A percentile compares a stretch with the other conserved stretches of the same genome.
phyloP scores from a whole-genome alignment of 495 filamentous ascomycete species.

The Xylaria acuta region DNA sequence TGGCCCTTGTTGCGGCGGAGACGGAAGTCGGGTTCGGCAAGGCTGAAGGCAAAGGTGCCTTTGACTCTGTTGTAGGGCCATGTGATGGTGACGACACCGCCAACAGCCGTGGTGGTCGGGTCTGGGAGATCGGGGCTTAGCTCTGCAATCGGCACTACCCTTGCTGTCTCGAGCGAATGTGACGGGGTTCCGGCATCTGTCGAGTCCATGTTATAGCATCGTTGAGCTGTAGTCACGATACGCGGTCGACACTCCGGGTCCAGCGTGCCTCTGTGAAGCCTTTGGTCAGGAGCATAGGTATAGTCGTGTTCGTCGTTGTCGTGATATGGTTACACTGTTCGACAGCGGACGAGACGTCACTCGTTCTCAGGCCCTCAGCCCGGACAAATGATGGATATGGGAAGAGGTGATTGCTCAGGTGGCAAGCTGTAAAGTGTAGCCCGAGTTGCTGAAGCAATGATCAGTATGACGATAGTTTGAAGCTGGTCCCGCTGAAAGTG shows the following conservation, averaged over 20 bases:
- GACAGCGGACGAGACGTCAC: background rate
- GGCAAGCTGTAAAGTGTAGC: background rate
- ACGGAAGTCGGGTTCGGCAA: constrained; percentile 87
- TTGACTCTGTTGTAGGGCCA: constrained; percentile 90
- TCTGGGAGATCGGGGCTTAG: constrained; percentile 63
- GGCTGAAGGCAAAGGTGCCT: constrained; percentile 71
- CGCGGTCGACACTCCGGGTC: constrained; percentile 9
- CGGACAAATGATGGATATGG: background rate
- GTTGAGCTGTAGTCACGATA: constrained; percentile 30
- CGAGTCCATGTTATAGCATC: constrained; percentile 38
- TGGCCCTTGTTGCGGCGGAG: constrained; percentile 80
- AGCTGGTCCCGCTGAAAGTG: background rate
- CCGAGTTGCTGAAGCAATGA: background rate
- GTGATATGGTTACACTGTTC: background rate
- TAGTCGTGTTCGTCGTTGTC: constrained; percentile 3
- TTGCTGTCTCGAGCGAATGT: constrained; percentile 29
- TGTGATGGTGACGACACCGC: constrained; percentile 78
- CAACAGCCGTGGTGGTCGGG: constrained; percentile 41
- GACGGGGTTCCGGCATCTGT: constrained; percentile 26
- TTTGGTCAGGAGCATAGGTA: background rate
- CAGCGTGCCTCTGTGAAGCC: background rate
- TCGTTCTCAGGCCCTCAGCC: background rate
- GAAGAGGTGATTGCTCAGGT: background rate
- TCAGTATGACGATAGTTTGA: constrained; percentile 12
- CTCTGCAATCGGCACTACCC: constrained; percentile 68